Base-by-base conservation (phyloP, 805 yeast species). In the Komagataella kurtzmanii region DNA sequence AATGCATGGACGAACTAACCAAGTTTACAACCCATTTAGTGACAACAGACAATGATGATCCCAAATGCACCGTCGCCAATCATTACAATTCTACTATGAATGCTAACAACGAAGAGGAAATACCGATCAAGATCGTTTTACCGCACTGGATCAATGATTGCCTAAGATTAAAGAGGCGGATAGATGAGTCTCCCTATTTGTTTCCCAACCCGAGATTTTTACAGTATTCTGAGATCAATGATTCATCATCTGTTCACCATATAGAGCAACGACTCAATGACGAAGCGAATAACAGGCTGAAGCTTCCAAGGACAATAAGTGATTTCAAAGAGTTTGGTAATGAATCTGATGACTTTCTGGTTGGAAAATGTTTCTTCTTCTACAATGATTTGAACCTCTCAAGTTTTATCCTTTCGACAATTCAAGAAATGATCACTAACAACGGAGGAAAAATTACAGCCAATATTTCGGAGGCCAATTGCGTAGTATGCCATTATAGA, bases 61-160 rank as follows among this genome's bases (percentile, higher is more conserved):
- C 80, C 51, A 80, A 80, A 53, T 76, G 82, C 48, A 71, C 79
- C 44, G 70, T 77, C 23, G 88, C 86, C 0, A 68, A 72, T 2
- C 66, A 74, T 48, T 59, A 52, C 49, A 55, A 57, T 44, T 51
- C 67, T 30, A 64, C 65, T 21, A 67, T 67, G 1, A 62, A 62
- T 3, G 63, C 70, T 44, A 63, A 70, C 43, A 24, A 45, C 4
- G 47, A 23, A 14, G 21, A 21, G 24, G 47, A 45, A 4, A 24
- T 45, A 7, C 17, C 47, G 7, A 81, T 85, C 43, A 72, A 75
- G 49, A 73, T 82, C 14, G 93, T 90, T 3, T 69, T 75, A 3
- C 95, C 96, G 0, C 77, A 80, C 18, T 91, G 96, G 97, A 65
- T 90, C 12, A 81, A 82, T 50, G 85, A 78, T 53, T 83, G 90